phyloP scores from a whole-genome alignment of 176 grass and related monocot genomes.

The Bromus sterilis region DNA sequence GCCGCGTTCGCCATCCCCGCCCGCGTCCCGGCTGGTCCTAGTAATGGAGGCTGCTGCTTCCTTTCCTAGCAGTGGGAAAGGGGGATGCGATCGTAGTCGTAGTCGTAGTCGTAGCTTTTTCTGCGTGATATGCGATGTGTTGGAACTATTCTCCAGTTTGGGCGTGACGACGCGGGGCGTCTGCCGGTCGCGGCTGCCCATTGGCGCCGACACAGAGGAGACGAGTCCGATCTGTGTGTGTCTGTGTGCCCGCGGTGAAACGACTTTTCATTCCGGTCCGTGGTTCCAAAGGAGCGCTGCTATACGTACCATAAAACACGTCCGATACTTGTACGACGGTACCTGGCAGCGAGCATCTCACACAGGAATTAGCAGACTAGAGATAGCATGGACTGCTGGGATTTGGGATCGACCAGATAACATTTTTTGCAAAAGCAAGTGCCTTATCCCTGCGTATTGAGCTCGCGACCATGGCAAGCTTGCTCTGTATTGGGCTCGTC shows the following conservation, averaged over 20 bases:
- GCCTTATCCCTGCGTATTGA: too few relatives aligned
- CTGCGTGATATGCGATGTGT: not conserved
- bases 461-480: too few relatives aligned
- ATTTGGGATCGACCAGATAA: too few relatives aligned
- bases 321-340: too few relatives aligned
- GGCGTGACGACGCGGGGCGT: slow-evolving; percentile 7
- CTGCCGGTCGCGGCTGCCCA: not conserved
- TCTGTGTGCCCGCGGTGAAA: not conserved
- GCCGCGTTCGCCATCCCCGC: slow-evolving; percentile 34
- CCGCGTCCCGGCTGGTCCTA: not conserved
- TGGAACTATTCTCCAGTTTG: not conserved
- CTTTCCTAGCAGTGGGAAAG: not conserved
- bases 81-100: too few relatives aligned
- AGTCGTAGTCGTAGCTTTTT: not conserved
- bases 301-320: too few relatives aligned
- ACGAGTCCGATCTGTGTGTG: not conserved
- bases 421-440: too few relatives aligned
- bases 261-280: not conserved
- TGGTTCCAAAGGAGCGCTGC: too few relatives aligned
- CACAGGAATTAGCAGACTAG: too few relatives aligned
- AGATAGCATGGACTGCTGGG: too few relatives aligned
- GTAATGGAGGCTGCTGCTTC: not conserved
- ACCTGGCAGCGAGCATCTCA: too few relatives aligned
- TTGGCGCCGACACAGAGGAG: not conserved
- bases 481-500: too few relatives aligned